Percentiles rank a stretch among this genome's conserved stretches.
These are phyloP conservation scores for Lactarius hatsudake DNA, from an alignment of 768 basidiomycete genomes.

Conservation along the genomic window DNA sequence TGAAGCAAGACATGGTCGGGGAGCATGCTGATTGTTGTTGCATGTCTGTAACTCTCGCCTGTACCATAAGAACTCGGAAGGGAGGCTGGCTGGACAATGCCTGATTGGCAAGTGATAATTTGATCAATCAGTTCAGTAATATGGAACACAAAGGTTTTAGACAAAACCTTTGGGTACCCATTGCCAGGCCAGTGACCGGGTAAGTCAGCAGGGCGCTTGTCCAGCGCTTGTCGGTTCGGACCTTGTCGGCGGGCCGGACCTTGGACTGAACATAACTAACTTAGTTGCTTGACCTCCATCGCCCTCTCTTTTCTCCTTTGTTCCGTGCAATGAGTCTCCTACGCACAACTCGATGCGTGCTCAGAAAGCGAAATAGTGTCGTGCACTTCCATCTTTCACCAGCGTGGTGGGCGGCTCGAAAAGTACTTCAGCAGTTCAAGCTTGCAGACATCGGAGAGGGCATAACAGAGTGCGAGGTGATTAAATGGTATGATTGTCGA, in stretches of 20 bases:
- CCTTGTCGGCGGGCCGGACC: not conserved
- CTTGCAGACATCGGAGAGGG: constrained; percentile 89
- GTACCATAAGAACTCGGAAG: not conserved
- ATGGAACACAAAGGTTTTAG: too few species aligned
- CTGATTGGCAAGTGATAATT: too few species aligned
- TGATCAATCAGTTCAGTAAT: too few species aligned
- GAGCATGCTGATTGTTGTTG: not conserved
- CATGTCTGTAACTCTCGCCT: not conserved
- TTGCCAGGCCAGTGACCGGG: too few species aligned
- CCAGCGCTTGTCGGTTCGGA: not conserved
- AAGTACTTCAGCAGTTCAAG: constrained; percentile 59
- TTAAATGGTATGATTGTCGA: constrained; percentile 63
- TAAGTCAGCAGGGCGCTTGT: too few species aligned
- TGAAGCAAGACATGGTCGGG: not conserved
- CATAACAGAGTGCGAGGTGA: constrained; percentile 86
- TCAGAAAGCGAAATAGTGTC: constrained; percentile 6
- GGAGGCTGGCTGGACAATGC: too few species aligned
- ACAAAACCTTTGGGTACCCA: too few species aligned
- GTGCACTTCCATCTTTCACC: constrained; percentile 38
- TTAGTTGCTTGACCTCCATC: not conserved
- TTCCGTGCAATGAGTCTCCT: constrained; percentile 14
- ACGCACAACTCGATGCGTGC: constrained; percentile 9
- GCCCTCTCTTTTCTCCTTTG: not conserved
- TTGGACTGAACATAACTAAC: not conserved
- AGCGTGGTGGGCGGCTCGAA: constrained; percentile 35